Percentiles rank a stretch among this genome's conserved stretches.
Evolutionary conservation across 257 asterid species (phyloP).

Genomic region (Thymus mandschuricus): DNA sequence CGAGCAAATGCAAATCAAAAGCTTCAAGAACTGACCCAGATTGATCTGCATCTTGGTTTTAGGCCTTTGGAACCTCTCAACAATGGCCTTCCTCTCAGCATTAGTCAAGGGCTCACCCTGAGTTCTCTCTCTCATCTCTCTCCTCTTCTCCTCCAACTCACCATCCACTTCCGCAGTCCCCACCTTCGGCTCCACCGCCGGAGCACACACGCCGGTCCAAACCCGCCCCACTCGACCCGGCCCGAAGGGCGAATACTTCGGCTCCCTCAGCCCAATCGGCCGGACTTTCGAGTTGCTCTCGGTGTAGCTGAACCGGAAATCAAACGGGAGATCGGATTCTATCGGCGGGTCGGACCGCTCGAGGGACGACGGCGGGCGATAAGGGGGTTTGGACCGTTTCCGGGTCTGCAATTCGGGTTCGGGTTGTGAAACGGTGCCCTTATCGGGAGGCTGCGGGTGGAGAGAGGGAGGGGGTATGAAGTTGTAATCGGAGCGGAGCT

Average conservation of each 20-base stretch:
- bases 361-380: conserved; percentile 89
- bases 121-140: conserved; percentile 50
- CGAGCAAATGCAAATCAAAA: conserved; percentile 10
- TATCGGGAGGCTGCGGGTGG: conserved; percentile 44
- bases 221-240: conserved; percentile 75
- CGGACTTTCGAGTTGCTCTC: conserved; percentile 68
- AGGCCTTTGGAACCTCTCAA: conserved; percentile 69
- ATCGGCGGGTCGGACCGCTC: conserved; percentile 50
- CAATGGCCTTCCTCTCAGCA: conserved; percentile 78
- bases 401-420: conserved; percentile 29
- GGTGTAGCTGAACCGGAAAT: conserved; percentile 94
- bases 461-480: conserved; percentile 75
- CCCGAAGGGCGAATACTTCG: conserved; percentile 95
- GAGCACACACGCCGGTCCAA: conserved; percentile 98
- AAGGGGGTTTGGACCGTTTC: conserved; percentile 57
- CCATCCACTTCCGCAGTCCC: conserved; percentile 53
- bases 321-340: conserved; percentile 77
- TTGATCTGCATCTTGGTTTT: conserved; percentile 77
- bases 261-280: conserved; percentile 92
- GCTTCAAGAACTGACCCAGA: conserved; percentile 51
- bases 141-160: conserved; percentile 78
- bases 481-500: conserved; percentile 62
- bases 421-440: conserved; percentile 28
- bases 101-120: conserved; percentile 75
- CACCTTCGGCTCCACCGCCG: conserved; percentile 76